phyloP scores from a whole-genome alignment of 192 early-diverging fungal genomes.

The Podila verticillata region DNA sequence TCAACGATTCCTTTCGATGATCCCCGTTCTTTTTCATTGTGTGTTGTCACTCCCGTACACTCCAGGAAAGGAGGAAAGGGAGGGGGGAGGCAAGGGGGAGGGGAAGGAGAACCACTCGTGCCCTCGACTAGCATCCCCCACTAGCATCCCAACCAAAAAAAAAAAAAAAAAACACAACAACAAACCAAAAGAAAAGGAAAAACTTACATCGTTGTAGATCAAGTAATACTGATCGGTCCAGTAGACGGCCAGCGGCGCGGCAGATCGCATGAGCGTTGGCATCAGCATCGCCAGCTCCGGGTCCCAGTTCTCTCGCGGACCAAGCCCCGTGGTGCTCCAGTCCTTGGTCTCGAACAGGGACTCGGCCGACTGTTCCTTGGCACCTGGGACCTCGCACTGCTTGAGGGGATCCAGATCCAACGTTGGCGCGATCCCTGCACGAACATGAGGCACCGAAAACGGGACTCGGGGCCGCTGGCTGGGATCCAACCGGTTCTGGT shows the following conservation, averaged over 20 bases:
- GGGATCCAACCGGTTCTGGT: background rate
- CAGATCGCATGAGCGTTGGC: constrained; percentile 10
- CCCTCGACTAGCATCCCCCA: background rate
- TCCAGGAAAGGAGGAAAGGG: background rate
- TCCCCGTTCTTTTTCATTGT: background rate
- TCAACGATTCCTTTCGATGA: background rate
- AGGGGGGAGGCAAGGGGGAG: no score
- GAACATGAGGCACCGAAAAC: constrained; percentile 5
- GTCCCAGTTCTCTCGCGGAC: constrained; percentile 33
- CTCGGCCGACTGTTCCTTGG: constrained; percentile 20
- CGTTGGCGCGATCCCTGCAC: constrained; percentile 22
- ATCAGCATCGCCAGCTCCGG: constrained; percentile 11
- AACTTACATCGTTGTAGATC: constrained; percentile 45
- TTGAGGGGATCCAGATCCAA: constrained; percentile 16
- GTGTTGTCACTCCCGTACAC: background rate
- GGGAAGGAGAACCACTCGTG: background rate
- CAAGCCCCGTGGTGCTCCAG: constrained; percentile 47
- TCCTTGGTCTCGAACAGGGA: constrained; percentile 31
- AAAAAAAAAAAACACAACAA: background rate
- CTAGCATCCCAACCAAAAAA: background rate
- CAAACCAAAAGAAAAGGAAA: background rate
- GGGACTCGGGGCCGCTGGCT: no score
- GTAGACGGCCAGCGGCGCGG: constrained; percentile 26
- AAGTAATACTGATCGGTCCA: constrained; percentile 25
- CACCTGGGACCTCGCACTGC: background rate